phyloP scores from a whole-genome alignment of 148 eudicot species.

The Camellia sinensis region DNA sequence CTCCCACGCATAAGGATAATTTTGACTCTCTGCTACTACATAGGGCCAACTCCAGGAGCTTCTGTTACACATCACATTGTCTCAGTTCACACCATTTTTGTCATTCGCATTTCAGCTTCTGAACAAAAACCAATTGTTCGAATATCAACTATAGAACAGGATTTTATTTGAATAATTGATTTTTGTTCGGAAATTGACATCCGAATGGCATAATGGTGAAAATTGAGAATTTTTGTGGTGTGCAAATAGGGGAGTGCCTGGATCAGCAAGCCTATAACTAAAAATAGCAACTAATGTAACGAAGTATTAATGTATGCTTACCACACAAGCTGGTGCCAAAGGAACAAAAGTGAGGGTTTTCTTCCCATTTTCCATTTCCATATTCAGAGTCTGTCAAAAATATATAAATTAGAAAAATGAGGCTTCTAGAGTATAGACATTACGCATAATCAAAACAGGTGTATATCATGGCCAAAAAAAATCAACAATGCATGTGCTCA shows the following conservation, averaged over 20 bases:
- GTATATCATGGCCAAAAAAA: background rate
- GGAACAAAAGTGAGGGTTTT: constrained; percentile 83
- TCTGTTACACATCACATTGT: too few relatives aligned
- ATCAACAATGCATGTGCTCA: background rate
- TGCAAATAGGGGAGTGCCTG: background rate
- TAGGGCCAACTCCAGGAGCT: too few relatives aligned
- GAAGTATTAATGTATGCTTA: constrained; percentile 26
- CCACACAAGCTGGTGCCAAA: constrained; percentile 96
- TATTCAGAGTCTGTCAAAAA: constrained; percentile 58
- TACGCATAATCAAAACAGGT: background rate
- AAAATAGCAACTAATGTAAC: background rate
- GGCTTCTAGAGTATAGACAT: background rate
- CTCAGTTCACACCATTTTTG: too few relatives aligned
- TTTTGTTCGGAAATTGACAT: too few relatives aligned
- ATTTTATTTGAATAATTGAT: too few relatives aligned
- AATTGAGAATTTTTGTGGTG: too few relatives aligned
- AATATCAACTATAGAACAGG: too few relatives aligned
- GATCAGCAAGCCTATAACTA: background rate
- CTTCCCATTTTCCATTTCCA: constrained; percentile 58
- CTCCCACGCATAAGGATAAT: background rate
- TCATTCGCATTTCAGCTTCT: too few relatives aligned
- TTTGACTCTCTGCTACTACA: background rate
- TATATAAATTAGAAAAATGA: constrained; percentile 15
- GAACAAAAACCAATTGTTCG: too few relatives aligned
- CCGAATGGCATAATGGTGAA: too few relatives aligned